phyloP scores from a whole-genome alignment of 1,139 yeast species.

The Candida pseudocylindracea region DNA sequence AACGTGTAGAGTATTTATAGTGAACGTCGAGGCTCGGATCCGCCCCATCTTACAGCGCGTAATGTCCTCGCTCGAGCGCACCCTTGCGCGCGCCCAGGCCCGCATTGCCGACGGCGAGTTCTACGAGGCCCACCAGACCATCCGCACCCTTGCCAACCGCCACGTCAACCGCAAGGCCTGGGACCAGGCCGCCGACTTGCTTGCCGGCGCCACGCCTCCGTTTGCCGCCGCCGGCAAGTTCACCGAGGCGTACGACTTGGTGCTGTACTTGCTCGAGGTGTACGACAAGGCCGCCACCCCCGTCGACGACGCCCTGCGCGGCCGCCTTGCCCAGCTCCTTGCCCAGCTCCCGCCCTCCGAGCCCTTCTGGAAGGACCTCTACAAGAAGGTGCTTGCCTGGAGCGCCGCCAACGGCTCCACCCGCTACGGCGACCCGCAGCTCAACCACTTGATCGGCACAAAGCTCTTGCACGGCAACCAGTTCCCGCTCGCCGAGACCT shows the following conservation, averaged over 20 bases:
- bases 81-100: conserved; percentile 40
- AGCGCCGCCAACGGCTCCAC: conserved; percentile 21
- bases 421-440: conserved; percentile 50
- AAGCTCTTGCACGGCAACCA: conserved; percentile 24
- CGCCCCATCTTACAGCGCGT: no score
- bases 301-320: conserved; percentile 13
- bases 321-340: conserved; percentile 17
- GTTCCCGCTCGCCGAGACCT: conserved; percentile 24
- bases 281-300: conserved; percentile 27
- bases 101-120: conserved; percentile 56
- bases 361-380: conserved; percentile 41
- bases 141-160: conserved; percentile 72
- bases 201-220: conserved; percentile 40
- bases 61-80: conserved; percentile 15
- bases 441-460: conserved; percentile 56
- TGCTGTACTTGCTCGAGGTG: conserved; percentile 50
- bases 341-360: conserved; percentile 36
- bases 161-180: conserved; percentile 50
- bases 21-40: no score
- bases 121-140: conserved; percentile 90
- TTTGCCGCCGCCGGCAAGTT: conserved; percentile 48
- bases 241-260: conserved; percentile 65
- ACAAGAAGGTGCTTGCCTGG: conserved; percentile 48
- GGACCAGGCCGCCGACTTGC: conserved; percentile 47
- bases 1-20: conserved; percentile 22